Percentiles rank a stretch among this genome's conserved stretches.
phyloP scores from a whole-genome alignment of 176 grass and related monocot species.

The Rhynchospora breviuscula region DNA sequence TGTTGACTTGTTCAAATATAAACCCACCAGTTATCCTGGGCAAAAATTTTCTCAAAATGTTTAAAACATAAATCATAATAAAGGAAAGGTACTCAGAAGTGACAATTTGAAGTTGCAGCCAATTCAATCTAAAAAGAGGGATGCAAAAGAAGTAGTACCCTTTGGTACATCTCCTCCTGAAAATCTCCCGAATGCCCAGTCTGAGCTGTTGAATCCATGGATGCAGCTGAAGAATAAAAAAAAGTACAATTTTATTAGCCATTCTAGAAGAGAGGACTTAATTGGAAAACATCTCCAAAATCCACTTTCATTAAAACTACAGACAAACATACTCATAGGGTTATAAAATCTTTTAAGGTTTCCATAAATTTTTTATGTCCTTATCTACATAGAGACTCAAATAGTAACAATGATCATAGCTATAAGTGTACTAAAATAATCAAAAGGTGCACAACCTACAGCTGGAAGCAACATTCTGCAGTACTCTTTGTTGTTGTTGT shows the following conservation, averaged over 20 bases:
- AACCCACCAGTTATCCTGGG: background rate
- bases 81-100: background rate
- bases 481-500: slow-evolving; percentile 33
- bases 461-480: slow-evolving; percentile 81
- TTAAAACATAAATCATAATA: background rate
- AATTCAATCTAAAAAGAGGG: slow-evolving; percentile 16
- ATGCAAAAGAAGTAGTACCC: slow-evolving; percentile 28
- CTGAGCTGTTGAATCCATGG: slow-evolving; percentile 67
- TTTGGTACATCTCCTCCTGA: slow-evolving; percentile 79
- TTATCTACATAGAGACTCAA: background rate
- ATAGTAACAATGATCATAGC: background rate
- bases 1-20: background rate
- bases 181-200: slow-evolving; percentile 46
- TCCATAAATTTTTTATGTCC: background rate
- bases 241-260: background rate
- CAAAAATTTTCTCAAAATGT: background rate
- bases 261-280: background rate
- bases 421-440: background rate
- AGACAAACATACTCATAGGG: background rate
- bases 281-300: background rate
- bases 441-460: slow-evolving; percentile 41
- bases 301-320: background rate
- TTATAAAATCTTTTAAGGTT: background rate
- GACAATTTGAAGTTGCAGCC: background rate
- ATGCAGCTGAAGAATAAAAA: slow-evolving; percentile 41